Base-by-base conservation (phyloP, 768 basidiomycete genomes). In the Pulveroboletus sp. region DNA sequence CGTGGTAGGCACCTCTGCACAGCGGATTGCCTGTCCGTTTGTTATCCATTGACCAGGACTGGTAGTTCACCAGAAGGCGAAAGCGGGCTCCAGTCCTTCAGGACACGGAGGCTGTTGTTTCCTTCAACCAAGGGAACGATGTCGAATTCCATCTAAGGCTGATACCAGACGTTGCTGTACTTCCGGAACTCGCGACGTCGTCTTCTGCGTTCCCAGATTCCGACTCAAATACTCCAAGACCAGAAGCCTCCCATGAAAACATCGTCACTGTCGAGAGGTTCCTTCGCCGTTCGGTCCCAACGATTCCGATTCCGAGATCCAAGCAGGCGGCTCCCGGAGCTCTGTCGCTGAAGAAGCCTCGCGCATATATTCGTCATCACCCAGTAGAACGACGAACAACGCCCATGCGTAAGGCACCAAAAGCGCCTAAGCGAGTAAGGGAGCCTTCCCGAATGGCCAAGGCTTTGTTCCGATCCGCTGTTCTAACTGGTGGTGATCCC, bases 251-350 rank as follows among this genome's bases (percentile, higher is more conserved):
- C n/a, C 14, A 38, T 8, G 42, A 52, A 46, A 47, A 43, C 10
- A 17, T 47, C 8, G 10, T 69, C 38, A 65, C 65, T 5, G 61
- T 69, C 35, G 65, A 68, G 20, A 38, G 10, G 11, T 67, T 68
- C 43, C 58, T 67, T 45, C 56, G 53, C 9, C 11, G 23, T 42
- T 52, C 56, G 4, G 41, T 23, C 6, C 53, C 46, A 42, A 34
- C 22, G 10, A 14, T 12, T 14, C 17, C 43, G 11, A 43, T 6
- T 29, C 27, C 20, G 39, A 34, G n/a, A n/a, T n/a, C 37, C 31
- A 43, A 43, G n/a, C 46, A 20, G 6, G 19, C 20, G 5, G 16
- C 32, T 11, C 19, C 40, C 2, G 14, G 5, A 17, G 5, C 12
- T 12, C n/a, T 6, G n/a, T 20, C 50, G 22, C 13, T 9, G 17